Evolutionary conservation across 352 stramenopile genomes (phyloP).

Genomic region (Stramenopiles sp.): DNA sequence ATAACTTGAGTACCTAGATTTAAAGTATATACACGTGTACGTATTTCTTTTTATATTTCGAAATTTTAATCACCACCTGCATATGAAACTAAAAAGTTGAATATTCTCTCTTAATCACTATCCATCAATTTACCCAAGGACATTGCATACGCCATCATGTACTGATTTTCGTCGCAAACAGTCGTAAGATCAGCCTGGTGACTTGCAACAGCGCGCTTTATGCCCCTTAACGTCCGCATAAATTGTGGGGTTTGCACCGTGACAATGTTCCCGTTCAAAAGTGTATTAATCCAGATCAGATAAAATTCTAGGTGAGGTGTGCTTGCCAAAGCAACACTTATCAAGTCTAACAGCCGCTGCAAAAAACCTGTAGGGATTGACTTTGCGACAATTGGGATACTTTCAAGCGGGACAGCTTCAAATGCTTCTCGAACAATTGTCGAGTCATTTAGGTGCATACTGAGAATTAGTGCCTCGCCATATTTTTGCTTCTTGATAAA

Average conservation of each 20-base stretch:
- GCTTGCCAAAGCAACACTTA: conserved; percentile 69
- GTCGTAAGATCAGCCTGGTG: conserved; percentile 57
- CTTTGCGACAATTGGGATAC: conserved; percentile 65
- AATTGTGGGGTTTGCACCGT: conserved; percentile 45
- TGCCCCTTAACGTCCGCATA: conserved; percentile 47
- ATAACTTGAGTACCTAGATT: too few relatives aligned
- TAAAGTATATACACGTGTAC: too few relatives aligned
- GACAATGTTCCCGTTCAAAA: conserved; percentile 72
- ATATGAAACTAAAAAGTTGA: conserved; percentile 13
- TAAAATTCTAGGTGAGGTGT: conserved; percentile 94
- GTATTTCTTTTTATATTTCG: too few relatives aligned
- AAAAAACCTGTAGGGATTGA: conserved; percentile 69
- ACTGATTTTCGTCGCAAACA: conserved; percentile 38
- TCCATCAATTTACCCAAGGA: background rate
- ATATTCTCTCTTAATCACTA: conserved; percentile 17
- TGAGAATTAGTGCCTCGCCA: conserved; percentile 77
- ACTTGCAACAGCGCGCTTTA: conserved; percentile 57
- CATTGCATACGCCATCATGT: conserved; percentile 1
- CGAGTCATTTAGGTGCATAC: conserved; percentile 86
- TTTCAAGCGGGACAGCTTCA: conserved; percentile 61
- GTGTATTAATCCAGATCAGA: conserved; percentile 73
- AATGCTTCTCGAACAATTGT: conserved; percentile 68
- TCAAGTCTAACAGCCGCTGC: conserved; percentile 64
- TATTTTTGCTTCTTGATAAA: conserved; percentile 67
- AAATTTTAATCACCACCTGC: too few relatives aligned